Evolutionary conservation across 2,329 filamentous ascomycete genomes (phyloP), one percentile per base, ranked within the genome.

Genomic region (Trichoderma citrinoviride): DNA sequence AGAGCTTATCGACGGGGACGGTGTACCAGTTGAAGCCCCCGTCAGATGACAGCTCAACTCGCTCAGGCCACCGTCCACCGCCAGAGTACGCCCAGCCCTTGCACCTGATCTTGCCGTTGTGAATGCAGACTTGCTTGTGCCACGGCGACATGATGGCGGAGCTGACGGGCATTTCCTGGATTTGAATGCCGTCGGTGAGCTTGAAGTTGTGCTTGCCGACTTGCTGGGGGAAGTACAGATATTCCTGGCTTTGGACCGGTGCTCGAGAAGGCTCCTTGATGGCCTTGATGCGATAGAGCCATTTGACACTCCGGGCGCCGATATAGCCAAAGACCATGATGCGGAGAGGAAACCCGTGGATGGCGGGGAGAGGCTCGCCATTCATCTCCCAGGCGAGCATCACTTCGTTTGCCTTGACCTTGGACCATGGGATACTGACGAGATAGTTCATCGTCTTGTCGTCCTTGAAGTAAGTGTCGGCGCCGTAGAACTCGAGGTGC

Each of bases 381-480:
- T 62, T 62, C 58, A 62, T 62, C 17, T 62, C 49, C 58, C 58
- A 54, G 3, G 58, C 37, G 7, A 62, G 58, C 58, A 62, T 46
- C 5, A 62, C 58, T 12, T 62, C 58, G 27, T 62, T 62, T 19
- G 58, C 47, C 33, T 62, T 62, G 7, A 62, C 58, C 58, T 62
- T 62, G 7, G 58, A 62, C 37, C 37, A 62, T 1, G 58, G 58
- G 4, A 62, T 41, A 4, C 58, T 62, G 40, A 62, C 58, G 12
- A 62, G 58, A 8, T 62, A 62, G 25, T 62, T 62, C 58, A 62
- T 62, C 15, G 23, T 19, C 47, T 62, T 62, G 33, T 62, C 49
- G 19, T 62, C 58, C 49, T 62, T 62, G 49, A 62, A 62, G 15
- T 62, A 62, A 19, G 58, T 62, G 19, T 62, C 58, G 23, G 49